Conservation (phyloP, 441 rosid species). For the Jatropha multifida region DNA sequence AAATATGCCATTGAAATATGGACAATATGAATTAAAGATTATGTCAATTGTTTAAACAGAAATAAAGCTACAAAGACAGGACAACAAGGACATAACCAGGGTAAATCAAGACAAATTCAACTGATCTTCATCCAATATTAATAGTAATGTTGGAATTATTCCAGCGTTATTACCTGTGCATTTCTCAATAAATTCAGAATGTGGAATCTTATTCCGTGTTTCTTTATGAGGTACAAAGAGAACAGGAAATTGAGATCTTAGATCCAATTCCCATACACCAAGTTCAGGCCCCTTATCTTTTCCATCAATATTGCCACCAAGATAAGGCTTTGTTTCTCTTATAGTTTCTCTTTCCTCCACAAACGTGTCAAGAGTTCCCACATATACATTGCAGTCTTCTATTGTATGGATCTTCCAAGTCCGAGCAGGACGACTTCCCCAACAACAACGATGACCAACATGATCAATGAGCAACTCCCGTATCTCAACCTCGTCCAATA, state of each 20-base stretch:
- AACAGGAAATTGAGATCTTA: conserved; percentile 77
- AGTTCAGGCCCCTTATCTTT: conserved; percentile 55
- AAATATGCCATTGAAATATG: neutral
- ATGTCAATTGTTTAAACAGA: neutral
- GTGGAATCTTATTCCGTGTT: conserved; percentile 55
- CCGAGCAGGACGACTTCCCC: conserved; percentile 99
- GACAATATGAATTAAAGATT: neutral
- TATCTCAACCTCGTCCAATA: conserved; percentile 88
- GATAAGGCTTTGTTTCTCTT: conserved; percentile 60
- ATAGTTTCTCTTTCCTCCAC: conserved; percentile 81
- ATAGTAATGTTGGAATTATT: neutral
- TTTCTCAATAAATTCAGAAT: conserved; percentile 67
- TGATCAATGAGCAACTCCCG: conserved; percentile 91
- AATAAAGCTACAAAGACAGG: neutral
- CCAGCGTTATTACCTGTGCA: conserved; percentile 59
- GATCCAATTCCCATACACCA: conserved; percentile 79
- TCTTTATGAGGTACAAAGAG: conserved; percentile 70
- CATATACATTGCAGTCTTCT: conserved; percentile 96
- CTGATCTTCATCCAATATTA: neutral
- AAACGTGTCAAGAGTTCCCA: conserved; percentile 90
- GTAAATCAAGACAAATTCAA: conserved; percentile 1
- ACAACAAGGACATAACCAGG: neutral
- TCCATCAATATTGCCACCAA: conserved; percentile 50
- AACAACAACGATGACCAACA: conserved; percentile 92
- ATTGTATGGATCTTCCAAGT: conserved; percentile 83